Evolutionary conservation across 805 yeast genomes (phyloP).

Genomic region (Spathaspora hagerdaliae): DNA sequence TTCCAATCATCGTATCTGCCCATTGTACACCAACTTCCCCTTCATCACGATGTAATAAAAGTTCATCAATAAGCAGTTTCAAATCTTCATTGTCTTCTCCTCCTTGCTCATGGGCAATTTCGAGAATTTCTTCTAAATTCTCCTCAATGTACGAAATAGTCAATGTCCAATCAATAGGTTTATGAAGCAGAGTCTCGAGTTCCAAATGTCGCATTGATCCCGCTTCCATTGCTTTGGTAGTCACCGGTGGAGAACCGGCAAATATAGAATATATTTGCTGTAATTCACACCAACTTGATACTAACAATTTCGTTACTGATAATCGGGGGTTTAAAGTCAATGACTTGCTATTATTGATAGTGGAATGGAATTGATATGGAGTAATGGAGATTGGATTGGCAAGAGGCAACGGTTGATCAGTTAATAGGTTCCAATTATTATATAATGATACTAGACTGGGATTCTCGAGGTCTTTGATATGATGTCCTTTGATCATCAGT

Average conservation of each 20-base stretch:
- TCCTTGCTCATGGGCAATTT: background rate
- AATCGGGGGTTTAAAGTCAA: slow-evolving; percentile 32
- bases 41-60: background rate
- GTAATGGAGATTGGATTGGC: slow-evolving; percentile 1
- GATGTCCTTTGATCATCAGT: background rate
- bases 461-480: background rate
- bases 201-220: slow-evolving; percentile 48
- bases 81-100: background rate
- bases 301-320: slow-evolving; percentile 58
- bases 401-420: background rate
- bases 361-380: slow-evolving; percentile 25
- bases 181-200: slow-evolving; percentile 47
- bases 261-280: slow-evolving; percentile 50
- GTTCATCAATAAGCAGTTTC: background rate
- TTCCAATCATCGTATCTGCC: slow-evolving; percentile 36
- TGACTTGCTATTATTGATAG: slow-evolving; percentile 19
- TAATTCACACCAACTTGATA: slow-evolving; percentile 68
- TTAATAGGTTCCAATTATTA: slow-evolving; percentile 6
- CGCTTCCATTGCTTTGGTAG: slow-evolving; percentile 36
- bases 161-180: slow-evolving; percentile 18
- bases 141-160: background rate
- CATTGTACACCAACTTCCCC: slow-evolving; percentile 26
- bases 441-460: slow-evolving; percentile 3
- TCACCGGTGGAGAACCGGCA: slow-evolving; percentile 29
- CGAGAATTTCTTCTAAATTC: background rate